phyloP scores from a whole-genome alignment of 192 early-diverging fungal genomes.

The Pecoramyces ruminantium region DNA sequence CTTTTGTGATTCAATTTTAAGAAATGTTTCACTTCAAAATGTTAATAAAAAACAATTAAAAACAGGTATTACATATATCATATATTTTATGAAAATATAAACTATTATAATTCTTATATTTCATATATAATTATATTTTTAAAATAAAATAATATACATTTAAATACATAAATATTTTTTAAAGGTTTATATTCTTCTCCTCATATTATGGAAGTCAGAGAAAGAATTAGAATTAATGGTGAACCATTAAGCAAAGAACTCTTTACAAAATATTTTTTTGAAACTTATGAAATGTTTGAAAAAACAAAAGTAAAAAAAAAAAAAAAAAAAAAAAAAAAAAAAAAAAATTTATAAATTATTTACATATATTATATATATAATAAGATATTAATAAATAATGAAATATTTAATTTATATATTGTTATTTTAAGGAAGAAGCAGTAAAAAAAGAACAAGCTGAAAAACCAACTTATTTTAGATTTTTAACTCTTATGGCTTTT shows the following conservation, averaged over 20 bases:
- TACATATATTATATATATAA: too few relatives aligned
- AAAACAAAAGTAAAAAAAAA: slow-evolving; percentile 3
- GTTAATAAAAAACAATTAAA: slow-evolving; percentile 1
- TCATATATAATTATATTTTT: too few relatives aligned
- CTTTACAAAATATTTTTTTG: slow-evolving; percentile 77
- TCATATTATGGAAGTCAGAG: slow-evolving; percentile 78
- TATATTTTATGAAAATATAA: too few relatives aligned
- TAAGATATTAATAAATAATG: too few relatives aligned
- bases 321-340: neutral
- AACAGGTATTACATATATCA: slow-evolving; percentile 14
- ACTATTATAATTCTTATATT: too few relatives aligned
- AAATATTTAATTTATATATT: too few relatives aligned
- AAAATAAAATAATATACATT: slow-evolving; percentile 3
- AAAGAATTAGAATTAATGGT: slow-evolving; percentile 87
- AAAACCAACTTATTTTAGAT: slow-evolving; percentile 75
- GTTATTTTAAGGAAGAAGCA: slow-evolving; percentile 10
- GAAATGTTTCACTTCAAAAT: slow-evolving; percentile 11
- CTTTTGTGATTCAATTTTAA: slow-evolving; percentile 60
- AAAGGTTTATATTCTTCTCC: slow-evolving; percentile 80
- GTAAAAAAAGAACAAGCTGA: neutral
- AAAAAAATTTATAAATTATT: too few relatives aligned
- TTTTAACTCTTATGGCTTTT: slow-evolving; percentile 75
- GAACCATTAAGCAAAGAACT: slow-evolving; percentile 46
- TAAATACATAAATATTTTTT: slow-evolving; percentile 8
- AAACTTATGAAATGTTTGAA: slow-evolving; percentile 61